Base-by-base conservation (phyloP, 2,329 filamentous ascomycete genomes). In the Chaetomiaceae sp. region DNA sequence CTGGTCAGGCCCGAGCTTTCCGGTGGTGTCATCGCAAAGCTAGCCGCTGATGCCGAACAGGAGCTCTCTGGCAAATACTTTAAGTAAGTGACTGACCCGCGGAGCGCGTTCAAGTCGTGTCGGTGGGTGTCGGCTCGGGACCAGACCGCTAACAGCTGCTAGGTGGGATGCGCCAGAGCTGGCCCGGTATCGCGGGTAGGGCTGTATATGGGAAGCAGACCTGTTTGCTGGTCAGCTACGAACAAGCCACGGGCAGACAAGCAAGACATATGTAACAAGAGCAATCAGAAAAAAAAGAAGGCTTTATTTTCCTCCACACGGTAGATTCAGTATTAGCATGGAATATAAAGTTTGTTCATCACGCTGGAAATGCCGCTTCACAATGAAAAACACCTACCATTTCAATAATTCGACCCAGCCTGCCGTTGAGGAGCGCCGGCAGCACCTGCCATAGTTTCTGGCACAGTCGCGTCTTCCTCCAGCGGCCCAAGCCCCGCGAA, bases 1-100 rank as follows among this genome's bases (percentile, higher is more conserved):
- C 67, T 97, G 40, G 70, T 96, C 53, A 81, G 76, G 65, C 88
- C 90, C 0, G 88, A 95, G 58, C 84, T 89, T 66, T 87, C 91
- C 0, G 91, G 88, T 0, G 71, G 83, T 65, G 88, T 96, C 11
- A 91, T 97, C 66, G 90, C 89, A 3, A 84, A 79, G 58, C 71
- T 97, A 52, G 83, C 82, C 1, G 64, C 87, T 14, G 71, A 76
- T 38, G 86, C 81, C 6, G 72, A 77, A 3, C 77, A 69, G 45
- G 76, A 81, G 15, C 66, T 96, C 54, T 90, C 77, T 59, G 93
- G 93, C 22, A 81, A 81, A 58, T 89, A 86, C 61, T 67, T 93
- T 57, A 81, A 67, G 79, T 87, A 72, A 52, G 75, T 71, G n/a
- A n/a, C n/a, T n/a, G n/a, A n/a, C n/a, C n/a, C n/a, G n/a, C n/a